Evolutionary conservation across 441 rosid species (phyloP), one percentile per base, ranked within the genome.

Genomic region (Breynia disticha): DNA sequence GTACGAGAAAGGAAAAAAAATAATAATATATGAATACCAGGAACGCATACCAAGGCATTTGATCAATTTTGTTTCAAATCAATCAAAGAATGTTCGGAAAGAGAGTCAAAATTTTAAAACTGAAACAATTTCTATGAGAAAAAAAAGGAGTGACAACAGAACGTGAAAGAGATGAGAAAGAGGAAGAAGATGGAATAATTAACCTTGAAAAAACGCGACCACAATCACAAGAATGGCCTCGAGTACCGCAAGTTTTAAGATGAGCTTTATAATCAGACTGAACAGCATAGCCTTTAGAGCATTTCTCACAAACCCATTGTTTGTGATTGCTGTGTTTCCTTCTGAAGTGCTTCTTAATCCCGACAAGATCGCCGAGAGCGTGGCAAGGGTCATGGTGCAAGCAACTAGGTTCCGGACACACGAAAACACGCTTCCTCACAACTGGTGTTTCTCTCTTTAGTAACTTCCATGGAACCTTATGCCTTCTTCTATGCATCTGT

Each of bases 381-480:
- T 84, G 94, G 53, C 89, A 78, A 10, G 94, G 94, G 49, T 82
- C 79, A 51, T 84, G 86, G 76, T 84, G 94, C 57, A 84, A 70
- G 70, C 94, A 84, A 22, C 79, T 82, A 3, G 86, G 88, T 58
- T 86, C 95, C 3, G 94, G 89, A 61, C 94, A 84, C 3, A 84
- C 89, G 47, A 73, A 86, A 28, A 86, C 95, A 46, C 95, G 57
- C 65, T 86, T 86, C 68, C 64, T 75, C 47, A 77, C 84, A 55
- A 56, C 84, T 5, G 81, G 80, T 1, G 76, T 76, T 67, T 86
- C 97, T 68, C 90, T 76, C 64, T 86, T 90, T 1, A 90, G 75
- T 19, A 90, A 76, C 77, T 84, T 86, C 94, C 95, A 90, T 2
- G 90, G 95, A n/a, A 84, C 95, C 74, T 90, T 90, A 70, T 90